Base-by-base conservation (phyloP, 805 yeast genomes). In the Saccharomycopsis lassenensis region DNA sequence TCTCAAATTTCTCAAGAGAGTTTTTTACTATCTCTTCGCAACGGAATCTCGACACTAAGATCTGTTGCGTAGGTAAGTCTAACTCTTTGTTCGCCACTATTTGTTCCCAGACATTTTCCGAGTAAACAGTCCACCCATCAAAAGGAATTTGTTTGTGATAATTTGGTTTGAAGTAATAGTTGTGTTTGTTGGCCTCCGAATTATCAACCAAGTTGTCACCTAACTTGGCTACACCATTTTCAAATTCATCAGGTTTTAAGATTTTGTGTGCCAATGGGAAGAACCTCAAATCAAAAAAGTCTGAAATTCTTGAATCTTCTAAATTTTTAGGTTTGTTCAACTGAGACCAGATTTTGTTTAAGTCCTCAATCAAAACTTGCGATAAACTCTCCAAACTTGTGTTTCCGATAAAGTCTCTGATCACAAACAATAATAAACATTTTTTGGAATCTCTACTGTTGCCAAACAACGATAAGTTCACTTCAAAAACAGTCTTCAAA, bases 41-140 rank as follows among this genome's bases (percentile, higher is more conserved):
- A 51, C 94, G 76, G 59, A 85, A 89, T 49, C 91, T 73, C 5
- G 98, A 94, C 17, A 91, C 97, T 41, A 91, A 64, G 22, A 84
- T 82, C 56, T 91, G 98, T 53, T 91, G 98, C 2, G 97, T 87
- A 19, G 98, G 98, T 46, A 91, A 66, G 58, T 91, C 98, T 45
- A 91, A 69, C 54, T 91, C 98, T 57, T 85, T 87, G 59, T 91
- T 91, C 43, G 69, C 67, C 55, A 85, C 94, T 49, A 91, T 91
- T 57, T 85, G 95, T 35, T 82, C 77, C 98, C 98, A 91, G 46
- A 94, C 77, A 51, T 77, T 81, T 37, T 75, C 78, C 1, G 95
- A 86, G 50, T 91, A 91, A 55, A 86, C 58, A 3, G 89, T 70
- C 97, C 98, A 91, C 17, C 96, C 97, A 58, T 91, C 98, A 36